Evolutionary conservation across 1,284 basidiomycete species (phyloP).

Genomic region (Ganoderma leucocontextum): DNA sequence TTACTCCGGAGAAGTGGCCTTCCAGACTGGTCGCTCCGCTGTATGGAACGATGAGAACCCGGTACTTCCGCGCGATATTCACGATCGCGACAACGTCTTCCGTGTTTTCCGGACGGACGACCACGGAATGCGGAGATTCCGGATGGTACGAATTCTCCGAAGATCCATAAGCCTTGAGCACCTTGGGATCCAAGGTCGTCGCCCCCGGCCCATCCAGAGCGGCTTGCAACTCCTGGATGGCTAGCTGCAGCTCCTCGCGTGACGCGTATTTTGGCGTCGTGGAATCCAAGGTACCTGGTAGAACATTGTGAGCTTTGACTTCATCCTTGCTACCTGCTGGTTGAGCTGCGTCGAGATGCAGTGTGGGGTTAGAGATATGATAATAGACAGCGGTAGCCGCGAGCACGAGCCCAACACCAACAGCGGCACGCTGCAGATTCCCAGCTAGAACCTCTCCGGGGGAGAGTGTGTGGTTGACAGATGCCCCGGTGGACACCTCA

Average conservation of each 20-base stretch:
- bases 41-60: constrained; percentile 65
- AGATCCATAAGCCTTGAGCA: constrained; percentile 63
- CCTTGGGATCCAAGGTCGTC: constrained; percentile 59
- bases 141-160: constrained; percentile 77
- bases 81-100: constrained; percentile 69
- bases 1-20: constrained; percentile 52
- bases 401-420: background rate
- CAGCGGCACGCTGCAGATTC: background rate
- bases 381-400: background rate
- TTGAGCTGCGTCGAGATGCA: background rate
- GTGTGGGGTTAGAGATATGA: background rate
- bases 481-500: background rate
- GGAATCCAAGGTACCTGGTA: background rate
- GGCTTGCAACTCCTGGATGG: constrained; percentile 61
- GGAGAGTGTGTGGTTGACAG: background rate
- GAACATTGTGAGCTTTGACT: too few relatives aligned
- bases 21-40: constrained; percentile 71
- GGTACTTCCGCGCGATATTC: constrained; percentile 64
- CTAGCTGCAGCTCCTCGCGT: constrained; percentile 53
- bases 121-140: constrained; percentile 65
- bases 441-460: background rate
- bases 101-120: constrained; percentile 60
- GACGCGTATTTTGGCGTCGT: constrained; percentile 26
- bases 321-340: background rate
- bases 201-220: constrained; percentile 54